Base-by-base conservation (phyloP, 805 yeast species). In the Hemisphaericaspora nanyangensis region DNA sequence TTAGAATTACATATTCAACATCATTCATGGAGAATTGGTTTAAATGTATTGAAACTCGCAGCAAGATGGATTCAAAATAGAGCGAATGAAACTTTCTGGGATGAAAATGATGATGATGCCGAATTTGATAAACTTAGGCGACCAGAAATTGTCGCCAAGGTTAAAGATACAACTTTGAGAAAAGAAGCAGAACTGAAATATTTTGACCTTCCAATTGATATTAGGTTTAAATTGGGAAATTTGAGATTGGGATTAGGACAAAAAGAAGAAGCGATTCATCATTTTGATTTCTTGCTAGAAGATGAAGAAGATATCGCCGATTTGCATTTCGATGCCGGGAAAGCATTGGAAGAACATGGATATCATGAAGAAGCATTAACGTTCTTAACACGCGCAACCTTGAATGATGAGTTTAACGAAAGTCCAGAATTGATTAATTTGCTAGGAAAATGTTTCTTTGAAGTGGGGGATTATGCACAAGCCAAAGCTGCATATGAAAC, bases 1-100 rank as follows among this genome's bases (percentile, higher is more conserved):
- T 74, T 85, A 7, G 98, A 93, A 51, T 65, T 91, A 28, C 84
- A 85, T 51, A 71, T 80, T n/a, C 77, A 79, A 38, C 82, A 79
- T 40, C 79, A 77, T 31, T 79, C 83, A 4, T 84, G 79, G 71
- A 57, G 57, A 7, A 65, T 75, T 8, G 93, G 90, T 1, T 73
- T 88, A 13, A 74, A 72, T 40, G 69, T 80, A 1, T 74, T 88
- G 24, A 84, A 84, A 49, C 64, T 73, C 20, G 83, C 85, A 8
- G 77, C 95, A 0, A 68, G 99, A 45, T 89, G 95, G 93, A 75
- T 91, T 12, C 88, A 83, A 43, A 68, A 67, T 11, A 74, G 99
- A 46, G 78, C 71, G 29, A 65, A 64, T 20, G 86, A 83, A 52
- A 57, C 60, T 0, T 80, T 76, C 67, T 85, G 91, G 91, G 80